A percentile compares a stretch with the other conserved stretches of the same genome.
Evolutionary conservation across 2,329 filamentous ascomycete genomes (phyloP).

Genomic region (Phyllosticta citrichinensis): DNA sequence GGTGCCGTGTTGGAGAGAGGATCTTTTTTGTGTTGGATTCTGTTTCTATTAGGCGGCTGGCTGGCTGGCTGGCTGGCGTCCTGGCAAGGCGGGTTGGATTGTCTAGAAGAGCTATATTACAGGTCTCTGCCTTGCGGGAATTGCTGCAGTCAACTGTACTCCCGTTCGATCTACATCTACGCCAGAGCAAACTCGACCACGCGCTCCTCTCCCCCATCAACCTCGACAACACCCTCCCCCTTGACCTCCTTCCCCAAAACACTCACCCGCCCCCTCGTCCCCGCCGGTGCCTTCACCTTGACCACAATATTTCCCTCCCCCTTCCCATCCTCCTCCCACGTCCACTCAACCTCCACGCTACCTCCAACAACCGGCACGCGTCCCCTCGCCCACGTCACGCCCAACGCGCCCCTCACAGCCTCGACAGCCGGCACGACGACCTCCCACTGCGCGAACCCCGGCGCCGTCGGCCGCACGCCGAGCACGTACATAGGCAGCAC

Average conservation of each 20-base stretch:
- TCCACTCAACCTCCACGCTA: not conserved
- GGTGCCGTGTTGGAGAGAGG: too few relatives aligned
- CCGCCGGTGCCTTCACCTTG: not conserved
- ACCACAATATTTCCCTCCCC: not conserved
- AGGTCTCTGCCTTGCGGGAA: too few relatives aligned
- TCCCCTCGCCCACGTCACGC: conserved; percentile 1
- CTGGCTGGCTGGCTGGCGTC: too few relatives aligned
- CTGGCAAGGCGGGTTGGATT: too few relatives aligned
- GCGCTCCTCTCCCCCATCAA: not conserved
- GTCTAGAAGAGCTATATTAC: too few relatives aligned
- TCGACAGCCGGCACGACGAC: not conserved
- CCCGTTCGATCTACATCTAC: not conserved
- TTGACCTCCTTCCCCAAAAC: not conserved
- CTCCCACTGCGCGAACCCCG: not conserved
- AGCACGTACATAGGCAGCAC: conserved; percentile 19
- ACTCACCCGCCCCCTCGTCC: not conserved
- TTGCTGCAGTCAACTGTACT: too few relatives aligned
- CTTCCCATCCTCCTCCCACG: not conserved
- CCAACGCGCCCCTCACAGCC: not conserved
- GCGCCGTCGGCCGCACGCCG: not conserved
- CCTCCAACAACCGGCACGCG: conserved; percentile 1
- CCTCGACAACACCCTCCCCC: not conserved
- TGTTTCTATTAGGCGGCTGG: too few relatives aligned
- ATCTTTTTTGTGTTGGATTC: too few relatives aligned
- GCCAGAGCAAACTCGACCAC: not conserved